Base-by-base conservation (phyloP, 2,329 filamentous ascomycete genomes). In the Ophiostoma ulmi region DNA sequence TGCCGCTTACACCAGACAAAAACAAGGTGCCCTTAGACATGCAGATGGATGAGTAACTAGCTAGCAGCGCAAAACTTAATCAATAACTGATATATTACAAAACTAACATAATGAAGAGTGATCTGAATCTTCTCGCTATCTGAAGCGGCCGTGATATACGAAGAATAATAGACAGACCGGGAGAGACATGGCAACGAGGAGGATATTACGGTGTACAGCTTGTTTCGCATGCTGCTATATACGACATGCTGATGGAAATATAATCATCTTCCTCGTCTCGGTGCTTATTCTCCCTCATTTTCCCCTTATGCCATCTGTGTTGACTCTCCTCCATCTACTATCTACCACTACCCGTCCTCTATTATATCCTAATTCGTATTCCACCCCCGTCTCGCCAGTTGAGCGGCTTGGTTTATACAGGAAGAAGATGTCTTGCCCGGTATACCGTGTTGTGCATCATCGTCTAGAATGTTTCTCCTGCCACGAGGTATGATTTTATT, bases 341-440 rank as follows among this genome's bases (percentile, higher is more conserved):
- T 31, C 31, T 31, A 31, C 44, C 14, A 17, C 14, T 48, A 5
- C 20, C 44, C 14, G 14, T 26, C n/a, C 52, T 26, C 52, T 26
- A 5, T 26, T 55, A 14, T 38, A n/a, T 38, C 26, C 44, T n/a
- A 20, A 31, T 31, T 58, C 1, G 10, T 39, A n/a, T 22, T 14
- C 58, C 67, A 66, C 44, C 67, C 66, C 61, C 41, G 41, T n/a
- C 35, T 71, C 70, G 70, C 70, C 70, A 71, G 66, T 69, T 55
- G 52, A 20, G 41, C 52, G 52, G n/a, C 39, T 39, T 55, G 26
- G 31, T 63, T 17, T 44, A 52, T 48, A 31, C 55, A 52, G 38
- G 20, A 20, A 38, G 20, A 1, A 10, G 17, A 58, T 71, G 70
- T 69, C 69, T 69, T 69, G 61, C 67, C 26, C 67, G 7, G 66